A percentile compares a stretch with the other conserved stretches of the same genome.
These are phyloP conservation scores for Tagetes patula DNA, from an alignment of 129 eudicot genomes.

Conservation along the genomic window DNA sequence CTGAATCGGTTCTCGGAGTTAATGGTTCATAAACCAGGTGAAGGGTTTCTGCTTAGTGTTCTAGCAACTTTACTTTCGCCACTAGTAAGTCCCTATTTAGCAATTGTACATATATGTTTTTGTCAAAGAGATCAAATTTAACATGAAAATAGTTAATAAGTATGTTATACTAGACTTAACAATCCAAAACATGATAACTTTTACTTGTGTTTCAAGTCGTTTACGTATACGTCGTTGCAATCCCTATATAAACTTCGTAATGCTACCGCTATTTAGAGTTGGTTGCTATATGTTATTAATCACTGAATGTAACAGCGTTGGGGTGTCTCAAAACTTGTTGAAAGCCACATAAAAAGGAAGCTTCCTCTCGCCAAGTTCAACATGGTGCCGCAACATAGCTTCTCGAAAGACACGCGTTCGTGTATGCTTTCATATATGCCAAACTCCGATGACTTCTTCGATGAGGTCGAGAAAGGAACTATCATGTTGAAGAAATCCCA, in stretches of 20 bases:
- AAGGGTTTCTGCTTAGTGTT: slow-evolving; percentile 36
- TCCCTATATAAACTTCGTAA: neutral
- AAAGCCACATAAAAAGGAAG: slow-evolving; percentile 36
- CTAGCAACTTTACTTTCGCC: slow-evolving; percentile 52
- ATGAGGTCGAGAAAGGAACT: slow-evolving; percentile 25
- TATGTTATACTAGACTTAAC: too few species aligned
- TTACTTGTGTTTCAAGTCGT: neutral
- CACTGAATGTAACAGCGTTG: slow-evolving; percentile 40
- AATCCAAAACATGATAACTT: neutral
- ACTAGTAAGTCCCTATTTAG: slow-evolving; percentile 29
- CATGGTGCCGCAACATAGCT: slow-evolving; percentile 51
- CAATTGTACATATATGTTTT: neutral
- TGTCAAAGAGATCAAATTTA: neutral
- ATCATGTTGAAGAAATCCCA: neutral
- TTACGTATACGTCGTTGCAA: neutral
- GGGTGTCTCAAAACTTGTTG: slow-evolving; percentile 52
- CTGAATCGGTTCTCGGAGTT: slow-evolving; percentile 50
- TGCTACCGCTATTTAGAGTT: neutral
- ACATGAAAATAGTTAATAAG: neutral
- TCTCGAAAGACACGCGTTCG: slow-evolving; percentile 32
- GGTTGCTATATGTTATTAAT: neutral
- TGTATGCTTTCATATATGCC: slow-evolving; percentile 22
- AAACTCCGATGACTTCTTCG: slow-evolving; percentile 37
- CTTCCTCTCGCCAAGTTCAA: slow-evolving; percentile 39
- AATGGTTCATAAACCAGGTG: slow-evolving; percentile 22